phyloP scores from a whole-genome alignment of 306 rosid genomes.

The Pachyrhizus erosus region DNA sequence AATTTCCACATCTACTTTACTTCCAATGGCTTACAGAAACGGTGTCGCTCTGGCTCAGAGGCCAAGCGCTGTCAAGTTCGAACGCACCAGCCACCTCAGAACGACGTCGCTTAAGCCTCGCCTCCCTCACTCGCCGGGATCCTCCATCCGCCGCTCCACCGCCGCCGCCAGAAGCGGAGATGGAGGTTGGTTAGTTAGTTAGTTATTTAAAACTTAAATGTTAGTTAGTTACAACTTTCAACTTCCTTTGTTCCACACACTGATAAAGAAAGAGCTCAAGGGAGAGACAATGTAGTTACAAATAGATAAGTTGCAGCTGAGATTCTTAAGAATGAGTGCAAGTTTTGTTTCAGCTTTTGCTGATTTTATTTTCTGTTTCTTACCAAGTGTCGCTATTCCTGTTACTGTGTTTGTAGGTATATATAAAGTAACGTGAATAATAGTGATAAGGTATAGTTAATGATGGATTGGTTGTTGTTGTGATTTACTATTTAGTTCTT shows the following conservation, averaged over 20 bases:
- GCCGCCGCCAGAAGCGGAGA: not conserved
- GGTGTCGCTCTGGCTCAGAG: constrained; percentile 14
- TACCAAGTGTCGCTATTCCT: not conserved
- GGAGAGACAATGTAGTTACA: not conserved
- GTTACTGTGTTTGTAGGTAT: not conserved
- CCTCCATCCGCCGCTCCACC: not conserved
- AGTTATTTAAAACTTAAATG: too few relatives aligned
- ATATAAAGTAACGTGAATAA: not conserved
- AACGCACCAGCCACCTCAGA: not conserved
- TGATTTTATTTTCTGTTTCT: not conserved
- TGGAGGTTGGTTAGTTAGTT: constrained; percentile 5
- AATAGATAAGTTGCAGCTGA: not conserved
- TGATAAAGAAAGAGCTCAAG: too few relatives aligned
- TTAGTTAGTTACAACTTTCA: too few relatives aligned
- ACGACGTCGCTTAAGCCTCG: constrained; percentile 10
- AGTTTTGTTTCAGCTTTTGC: not conserved
- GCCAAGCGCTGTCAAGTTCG: not conserved
- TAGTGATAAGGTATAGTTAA: not conserved
- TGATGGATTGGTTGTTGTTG: not conserved
- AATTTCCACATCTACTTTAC: not conserved
- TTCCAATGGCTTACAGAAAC: constrained; percentile 32
- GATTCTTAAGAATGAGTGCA: constrained; percentile 5
- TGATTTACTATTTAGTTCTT: not conserved
- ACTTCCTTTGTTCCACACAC: too few relatives aligned
- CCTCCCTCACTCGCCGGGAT: not conserved